Evolutionary conservation across 345 rosid genomes (phyloP), one percentile per base, ranked within the genome.

Genomic region (Noccaea bulbosa): DNA sequence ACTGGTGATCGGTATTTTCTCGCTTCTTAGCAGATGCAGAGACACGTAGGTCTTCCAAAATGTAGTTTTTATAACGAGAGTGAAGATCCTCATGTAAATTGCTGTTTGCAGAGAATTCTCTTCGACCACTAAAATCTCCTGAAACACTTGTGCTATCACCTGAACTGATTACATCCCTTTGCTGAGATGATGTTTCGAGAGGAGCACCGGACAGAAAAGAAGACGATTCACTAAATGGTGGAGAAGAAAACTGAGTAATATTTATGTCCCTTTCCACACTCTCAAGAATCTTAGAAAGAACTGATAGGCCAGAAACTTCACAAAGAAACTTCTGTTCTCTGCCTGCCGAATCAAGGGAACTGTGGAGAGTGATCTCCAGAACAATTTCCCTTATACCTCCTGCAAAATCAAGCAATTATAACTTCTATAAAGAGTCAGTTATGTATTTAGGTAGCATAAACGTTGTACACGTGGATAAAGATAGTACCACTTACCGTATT

Each of bases 311-410:
- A 74, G 86, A 82, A 70, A 88, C 77, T 67, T 88, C 81, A 64
- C 88, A 78, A 40, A 70, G 67, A 65, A 93, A 76, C 79, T 81
- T 85, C 65, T 75, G 83, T 71, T 72, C 77, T 74, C 62, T 53
- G 61, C 82, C 67, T 62, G 38, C 71, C 58, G 70, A 69, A 65
- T 83, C 80, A 70, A 88, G 76, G 58, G 90, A 81, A 78, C 82
- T 52, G 58, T 62, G 77, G 48, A 82, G 78, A 81, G 85, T 87
- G 77, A 84, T 76, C 77, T 83, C 92, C 38, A 83, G 62, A 51
- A 79, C 81, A 62, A 93, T 78, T 75, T 87, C 88, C 81, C 81
- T 81, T 67, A 84, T 54, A 70, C 76, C 67, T 75, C 87, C 98
- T 93, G 86, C 78, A 78, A 40, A 71, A 83, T 51, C 72, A 74